Percentiles rank a stretch among this genome's conserved stretches.
These are phyloP conservation scores for Astragalus membranaceus DNA, from an alignment of 306 rosid species.

Conservation along the genomic window DNA sequence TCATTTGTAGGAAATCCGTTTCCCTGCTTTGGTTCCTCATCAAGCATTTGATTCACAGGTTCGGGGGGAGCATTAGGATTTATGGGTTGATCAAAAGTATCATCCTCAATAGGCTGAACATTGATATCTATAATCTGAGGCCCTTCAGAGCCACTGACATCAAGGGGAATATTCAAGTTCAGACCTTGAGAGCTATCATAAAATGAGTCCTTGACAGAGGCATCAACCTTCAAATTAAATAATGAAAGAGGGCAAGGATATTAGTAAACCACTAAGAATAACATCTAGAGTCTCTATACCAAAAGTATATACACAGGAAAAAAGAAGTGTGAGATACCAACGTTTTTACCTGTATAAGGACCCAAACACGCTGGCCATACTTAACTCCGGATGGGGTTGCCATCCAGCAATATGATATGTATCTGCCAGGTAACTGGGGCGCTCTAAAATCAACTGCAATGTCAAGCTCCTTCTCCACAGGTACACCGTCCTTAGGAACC, in stretches of 20 bases:
- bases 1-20: conserved; percentile 29
- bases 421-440: conserved; percentile 65
- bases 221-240: conserved; percentile 56
- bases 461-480: conserved; percentile 51
- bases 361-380: conserved; percentile 97
- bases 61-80: conserved; percentile 18
- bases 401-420: conserved; percentile 83
- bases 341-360: conserved; percentile 59
- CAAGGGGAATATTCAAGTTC: conserved; percentile 61
- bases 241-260: not conserved
- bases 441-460: conserved; percentile 79
- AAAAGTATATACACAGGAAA: not conserved
- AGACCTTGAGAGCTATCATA: conserved; percentile 39
- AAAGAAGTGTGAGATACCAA: not conserved
- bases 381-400: conserved; percentile 58
- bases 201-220: conserved; percentile 40
- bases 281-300: not conserved
- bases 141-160: conserved; percentile 17
- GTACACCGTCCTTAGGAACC: conserved; percentile 59
- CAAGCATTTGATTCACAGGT: conserved; percentile 27
- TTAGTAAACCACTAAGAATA: not conserved
- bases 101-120: conserved; percentile 31
- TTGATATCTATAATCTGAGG: conserved; percentile 41
- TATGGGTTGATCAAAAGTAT: conserved; percentile 22
- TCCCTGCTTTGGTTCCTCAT: conserved; percentile 26